These are phyloP conservation scores for Globisporangium cylindrosporum DNA, from an alignment of 352 stramenopile species.

Conservation along the genomic window DNA sequence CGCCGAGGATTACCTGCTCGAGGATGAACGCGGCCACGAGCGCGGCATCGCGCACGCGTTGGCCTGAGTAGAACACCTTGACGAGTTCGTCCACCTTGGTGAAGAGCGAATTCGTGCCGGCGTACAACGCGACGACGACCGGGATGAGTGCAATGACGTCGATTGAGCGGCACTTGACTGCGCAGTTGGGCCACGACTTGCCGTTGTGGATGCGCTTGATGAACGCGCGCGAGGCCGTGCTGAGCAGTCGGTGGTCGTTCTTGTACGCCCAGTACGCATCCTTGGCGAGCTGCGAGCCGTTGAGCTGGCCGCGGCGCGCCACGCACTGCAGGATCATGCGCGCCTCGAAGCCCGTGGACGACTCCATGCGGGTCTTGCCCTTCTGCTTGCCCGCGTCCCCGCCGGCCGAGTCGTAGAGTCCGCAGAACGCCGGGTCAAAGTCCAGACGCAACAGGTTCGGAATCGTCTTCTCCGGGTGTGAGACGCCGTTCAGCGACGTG, in stretches of 20 bases:
- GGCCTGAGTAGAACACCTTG: conserved; percentile 76
- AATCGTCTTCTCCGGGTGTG: conserved; percentile 73
- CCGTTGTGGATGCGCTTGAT: conserved; percentile 74
- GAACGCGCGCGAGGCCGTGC: conserved; percentile 63
- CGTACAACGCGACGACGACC: conserved; percentile 74
- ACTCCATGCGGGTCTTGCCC: conserved; percentile 50
- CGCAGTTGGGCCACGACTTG: conserved; percentile 69
- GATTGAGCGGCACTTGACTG: conserved; percentile 77
- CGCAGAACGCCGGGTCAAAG: conserved; percentile 79
- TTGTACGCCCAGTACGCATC: conserved; percentile 84
- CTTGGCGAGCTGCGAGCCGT: conserved; percentile 70
- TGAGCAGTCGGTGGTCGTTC: conserved; percentile 72
- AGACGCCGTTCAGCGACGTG: conserved; percentile 76
- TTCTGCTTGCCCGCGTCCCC: conserved; percentile 30
- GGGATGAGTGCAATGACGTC: conserved; percentile 74
- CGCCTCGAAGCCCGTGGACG: conserved; percentile 74
- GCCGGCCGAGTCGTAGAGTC: conserved; percentile 46
- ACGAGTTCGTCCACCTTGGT: conserved; percentile 79
- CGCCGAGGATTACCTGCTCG: conserved; percentile 75
- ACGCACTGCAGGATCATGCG: conserved; percentile 75
- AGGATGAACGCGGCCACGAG: conserved; percentile 75
- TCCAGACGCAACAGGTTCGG: conserved; percentile 68
- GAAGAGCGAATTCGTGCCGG: conserved; percentile 74
- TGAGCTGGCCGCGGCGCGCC: conserved; percentile 62
- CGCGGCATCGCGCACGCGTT: conserved; percentile 63